Evolutionary conservation across 2,329 filamentous ascomycete genomes (phyloP).

Genomic region (Stromatinia cepivora): DNA sequence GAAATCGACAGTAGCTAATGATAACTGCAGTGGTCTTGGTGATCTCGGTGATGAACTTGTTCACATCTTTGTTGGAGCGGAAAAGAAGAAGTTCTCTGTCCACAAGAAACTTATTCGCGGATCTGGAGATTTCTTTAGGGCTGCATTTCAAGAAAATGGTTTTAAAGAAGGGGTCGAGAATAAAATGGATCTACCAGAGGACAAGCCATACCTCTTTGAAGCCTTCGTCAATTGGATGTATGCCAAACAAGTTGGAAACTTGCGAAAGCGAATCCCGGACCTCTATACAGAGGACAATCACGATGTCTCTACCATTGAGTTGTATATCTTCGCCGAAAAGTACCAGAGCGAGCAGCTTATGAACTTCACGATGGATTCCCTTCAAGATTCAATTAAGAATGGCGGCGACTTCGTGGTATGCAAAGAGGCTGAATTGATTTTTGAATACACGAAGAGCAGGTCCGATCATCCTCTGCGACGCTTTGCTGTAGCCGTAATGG

Average conservation of each 20-base stretch:
- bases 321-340: neutral
- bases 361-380: neutral
- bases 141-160: neutral
- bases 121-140: neutral
- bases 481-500: neutral
- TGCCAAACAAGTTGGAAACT: neutral
- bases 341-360: neutral
- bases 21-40: neutral
- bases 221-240: neutral
- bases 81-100: neutral
- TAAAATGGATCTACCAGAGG: neutral
- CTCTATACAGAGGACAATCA: neutral
- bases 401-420: rapidly evolving
- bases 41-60: neutral
- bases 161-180: neutral
- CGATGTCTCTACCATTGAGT: neutral
- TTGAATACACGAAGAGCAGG: neutral
- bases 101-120: neutral
- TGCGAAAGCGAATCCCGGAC: no score
- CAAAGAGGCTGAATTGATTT: neutral
- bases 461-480: rapidly evolving
- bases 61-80: neutral
- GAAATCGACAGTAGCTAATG: neutral
- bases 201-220: neutral
- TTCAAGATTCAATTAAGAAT: neutral